Evolutionary conservation across 768 basidiomycete genomes (phyloP).

Genomic region (Roridomyces roridus): DNA sequence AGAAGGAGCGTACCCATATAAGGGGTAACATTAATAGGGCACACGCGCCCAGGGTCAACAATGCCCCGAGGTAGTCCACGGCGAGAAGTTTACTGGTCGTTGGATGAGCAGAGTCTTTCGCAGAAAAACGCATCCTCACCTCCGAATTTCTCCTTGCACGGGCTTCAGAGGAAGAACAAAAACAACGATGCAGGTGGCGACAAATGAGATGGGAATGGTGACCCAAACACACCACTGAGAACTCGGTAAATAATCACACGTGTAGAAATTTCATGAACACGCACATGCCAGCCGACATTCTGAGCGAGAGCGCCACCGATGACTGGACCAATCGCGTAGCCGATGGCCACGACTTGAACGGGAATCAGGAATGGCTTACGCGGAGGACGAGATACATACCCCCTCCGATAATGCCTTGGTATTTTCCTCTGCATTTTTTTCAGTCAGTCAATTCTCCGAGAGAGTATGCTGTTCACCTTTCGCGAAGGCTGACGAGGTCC

Average conservation of each 20-base stretch:
- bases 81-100: constrained; percentile 61
- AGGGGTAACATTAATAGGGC: constrained; percentile 71
- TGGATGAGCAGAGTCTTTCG: neutral
- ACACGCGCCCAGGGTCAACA: constrained; percentile 64
- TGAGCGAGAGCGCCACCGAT: constrained; percentile 71
- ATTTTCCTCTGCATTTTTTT: constrained; percentile 60
- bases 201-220: constrained; percentile 63
- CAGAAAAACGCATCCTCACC: constrained; percentile 32
- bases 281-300: constrained; percentile 66
- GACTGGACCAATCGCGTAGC: constrained; percentile 71
- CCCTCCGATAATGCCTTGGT: constrained; percentile 75
- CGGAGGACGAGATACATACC: constrained; percentile 12
- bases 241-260: neutral
- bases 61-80: constrained; percentile 67
- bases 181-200: constrained; percentile 59
- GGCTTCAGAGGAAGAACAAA: constrained; percentile 74
- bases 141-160: constrained; percentile 64
- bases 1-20: constrained; percentile 60
- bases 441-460: neutral
- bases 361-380: neutral
- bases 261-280: constrained; percentile 22
- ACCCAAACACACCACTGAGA: constrained; percentile 83
- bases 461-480: constrained; percentile 52
- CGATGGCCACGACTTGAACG: constrained; percentile 49
- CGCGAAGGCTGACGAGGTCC: constrained; percentile 74